phyloP scores from a whole-genome alignment of 495 filamentous ascomycete species.

The Penicillium riverlandense region DNA sequence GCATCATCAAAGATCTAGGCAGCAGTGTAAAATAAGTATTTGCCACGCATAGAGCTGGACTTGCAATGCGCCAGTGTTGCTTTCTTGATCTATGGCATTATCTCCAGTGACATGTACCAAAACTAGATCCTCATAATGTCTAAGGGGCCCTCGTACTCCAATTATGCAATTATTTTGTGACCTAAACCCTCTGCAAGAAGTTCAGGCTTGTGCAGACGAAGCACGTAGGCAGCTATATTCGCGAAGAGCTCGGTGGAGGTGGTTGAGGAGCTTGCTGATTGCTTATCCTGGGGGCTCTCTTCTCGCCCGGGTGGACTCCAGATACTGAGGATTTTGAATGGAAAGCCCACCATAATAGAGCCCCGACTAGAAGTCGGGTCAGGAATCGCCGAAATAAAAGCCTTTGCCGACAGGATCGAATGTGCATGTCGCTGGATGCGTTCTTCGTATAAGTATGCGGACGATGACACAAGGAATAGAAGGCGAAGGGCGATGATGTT shows the following conservation, averaged over 20 bases:
- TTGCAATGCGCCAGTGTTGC: too few species aligned
- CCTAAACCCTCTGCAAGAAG: too few species aligned
- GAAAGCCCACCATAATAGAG: slow-evolving; percentile 6
- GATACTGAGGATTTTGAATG: slow-evolving; percentile 1
- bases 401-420: slow-evolving; percentile 3
- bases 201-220: too few species aligned
- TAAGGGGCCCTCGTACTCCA: too few species aligned
- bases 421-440: slow-evolving; percentile 3
- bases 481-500: slow-evolving; percentile 5
- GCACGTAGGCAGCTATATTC: slow-evolving; percentile 1
- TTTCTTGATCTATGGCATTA: too few species aligned
- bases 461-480: neutral
- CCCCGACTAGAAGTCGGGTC: slow-evolving; percentile 5
- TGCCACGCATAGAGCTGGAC: too few species aligned
- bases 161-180: too few species aligned
- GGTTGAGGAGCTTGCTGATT: neutral
- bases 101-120: too few species aligned
- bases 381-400: slow-evolving; percentile 2
- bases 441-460: slow-evolving; percentile 4
- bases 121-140: too few species aligned
- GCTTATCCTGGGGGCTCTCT: neutral
- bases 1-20: too few species aligned
- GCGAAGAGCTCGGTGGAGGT: slow-evolving; percentile 1
- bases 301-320: slow-evolving; percentile 1
- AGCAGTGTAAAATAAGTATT: too few species aligned